A percentile compares a stretch with the other conserved stretches of the same genome.
Evolutionary conservation across 306 rosid species (phyloP).

Genomic region (Castanospermum australe): DNA sequence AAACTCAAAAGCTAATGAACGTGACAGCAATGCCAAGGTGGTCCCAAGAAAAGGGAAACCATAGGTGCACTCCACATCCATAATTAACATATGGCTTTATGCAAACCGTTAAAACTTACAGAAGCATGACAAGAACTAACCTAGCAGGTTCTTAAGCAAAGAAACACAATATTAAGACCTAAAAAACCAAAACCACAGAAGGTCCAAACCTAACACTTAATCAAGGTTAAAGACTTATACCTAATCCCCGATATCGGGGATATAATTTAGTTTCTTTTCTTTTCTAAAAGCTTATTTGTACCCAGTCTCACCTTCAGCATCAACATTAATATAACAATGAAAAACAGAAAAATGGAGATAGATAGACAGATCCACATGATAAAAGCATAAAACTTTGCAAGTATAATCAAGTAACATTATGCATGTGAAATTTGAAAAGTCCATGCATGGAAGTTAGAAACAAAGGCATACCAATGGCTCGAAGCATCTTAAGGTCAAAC

Average conservation of each 20-base stretch:
- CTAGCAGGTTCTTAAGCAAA: not conserved
- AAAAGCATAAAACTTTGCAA: not conserved
- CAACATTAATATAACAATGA: too few relatives aligned
- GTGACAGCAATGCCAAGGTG: not conserved
- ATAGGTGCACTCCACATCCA: not conserved
- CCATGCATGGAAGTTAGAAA: not conserved
- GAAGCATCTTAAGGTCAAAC: slow-evolving; percentile 66
- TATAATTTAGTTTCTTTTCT: not conserved
- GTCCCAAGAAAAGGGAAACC: not conserved
- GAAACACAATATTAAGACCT: not conserved
- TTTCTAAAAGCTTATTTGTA: not conserved
- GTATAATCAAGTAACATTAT: not conserved
- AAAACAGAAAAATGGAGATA: not conserved
- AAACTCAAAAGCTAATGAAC: not conserved
- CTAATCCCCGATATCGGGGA: not conserved
- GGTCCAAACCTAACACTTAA: not conserved
- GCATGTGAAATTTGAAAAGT: not conserved
- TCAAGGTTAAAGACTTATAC: not conserved
- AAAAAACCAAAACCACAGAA: not conserved
- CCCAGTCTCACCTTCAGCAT: not conserved
- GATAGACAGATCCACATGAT: not conserved
- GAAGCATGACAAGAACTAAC: not conserved
- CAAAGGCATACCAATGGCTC: slow-evolving; percentile 69
- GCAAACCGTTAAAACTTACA: not conserved
- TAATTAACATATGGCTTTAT: not conserved